phyloP scores from a whole-genome alignment of 2,329 filamentous ascomycete genomes.

The Xylaria sp. region DNA sequence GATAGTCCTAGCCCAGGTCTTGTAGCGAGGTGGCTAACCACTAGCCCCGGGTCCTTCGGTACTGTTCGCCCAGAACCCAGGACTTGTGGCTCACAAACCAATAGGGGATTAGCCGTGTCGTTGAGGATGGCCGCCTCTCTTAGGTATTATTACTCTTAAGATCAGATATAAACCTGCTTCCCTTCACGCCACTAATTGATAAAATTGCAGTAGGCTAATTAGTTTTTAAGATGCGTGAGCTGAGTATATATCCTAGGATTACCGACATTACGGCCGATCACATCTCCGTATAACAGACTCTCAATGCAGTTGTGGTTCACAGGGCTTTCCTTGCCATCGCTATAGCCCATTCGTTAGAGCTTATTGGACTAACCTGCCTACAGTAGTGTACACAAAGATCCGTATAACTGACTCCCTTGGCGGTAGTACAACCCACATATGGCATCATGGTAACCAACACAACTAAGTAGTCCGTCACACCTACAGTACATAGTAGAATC shows the following conservation, averaged over 20 bases:
- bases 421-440: constrained; percentile 3
- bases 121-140: too few species aligned
- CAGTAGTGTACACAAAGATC: too few species aligned
- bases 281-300: not conserved
- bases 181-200: constrained; percentile 12
- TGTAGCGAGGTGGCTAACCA: constrained; percentile 7
- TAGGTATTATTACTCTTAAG: not conserved
- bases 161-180: constrained; percentile 13
- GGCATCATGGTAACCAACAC: not conserved
- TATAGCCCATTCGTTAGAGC: not conserved
- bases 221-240: not conserved
- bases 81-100: constrained; percentile 18
- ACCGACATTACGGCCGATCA: constrained; percentile 2
- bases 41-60: constrained; percentile 28
- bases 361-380: not conserved
- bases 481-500: too few species aligned
- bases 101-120: constrained; percentile 26
- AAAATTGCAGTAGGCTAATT: constrained; percentile 1
- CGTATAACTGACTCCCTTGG: not conserved
- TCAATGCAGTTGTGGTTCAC: not conserved
- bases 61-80: constrained; percentile 12
- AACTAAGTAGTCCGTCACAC: constrained; percentile 1
- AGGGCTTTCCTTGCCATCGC: not conserved
- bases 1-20: constrained; percentile 14
- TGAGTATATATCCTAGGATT: not conserved